Base-by-base conservation (phyloP, 106 monocot species). In the Dendrobium chrysotoxum region DNA sequence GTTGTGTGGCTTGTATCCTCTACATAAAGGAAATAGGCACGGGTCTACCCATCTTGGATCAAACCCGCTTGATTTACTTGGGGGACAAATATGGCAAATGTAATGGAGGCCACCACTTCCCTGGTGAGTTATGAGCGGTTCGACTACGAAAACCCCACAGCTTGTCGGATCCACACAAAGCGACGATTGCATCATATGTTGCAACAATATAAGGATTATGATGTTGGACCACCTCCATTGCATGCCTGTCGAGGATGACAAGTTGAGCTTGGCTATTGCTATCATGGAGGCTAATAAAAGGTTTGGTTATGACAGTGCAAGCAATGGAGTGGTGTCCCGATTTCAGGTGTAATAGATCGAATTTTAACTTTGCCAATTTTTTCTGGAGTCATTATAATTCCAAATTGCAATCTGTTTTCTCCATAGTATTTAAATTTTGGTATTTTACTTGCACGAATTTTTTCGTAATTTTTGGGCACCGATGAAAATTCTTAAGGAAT, bases 131-230 rank as follows among this genome's bases (percentile, higher is more conserved):
- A 28, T 45, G 75, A 21, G 28, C 83, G 38, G n/a, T 82, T 9
- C 5, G 79, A 28, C 57, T 86, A 18, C 75, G 25, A 40, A 40
- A 79, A 82, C 1, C 64, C 71, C 1, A 46, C 75, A 21, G 17
- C 39, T 16, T 35, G 42, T 18, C 5, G 17, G 39, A 25, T 10
- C 21, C 15, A 40, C 4, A 39, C 79, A 12, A 67, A 82, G 26
- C 79, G 86, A 1, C 39, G 79, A 40, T 79, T 86, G 13, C 82
- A 86, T 53, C 82, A 83, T 55, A 40, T 86, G 86, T 72, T 83
- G 78, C 80, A 82, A 15, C 78, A 75, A 0, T 82, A 86, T 75
- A 61, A 84, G 7, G 95, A 92, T 76, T 90, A 88, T 80, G 90
- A 90, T 72, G 64, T 28, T 70, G 30, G 55, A 40, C 11, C 73